phyloP scores from a whole-genome alignment of 1,139 yeast species.

The Kluyveromyces sp. region DNA sequence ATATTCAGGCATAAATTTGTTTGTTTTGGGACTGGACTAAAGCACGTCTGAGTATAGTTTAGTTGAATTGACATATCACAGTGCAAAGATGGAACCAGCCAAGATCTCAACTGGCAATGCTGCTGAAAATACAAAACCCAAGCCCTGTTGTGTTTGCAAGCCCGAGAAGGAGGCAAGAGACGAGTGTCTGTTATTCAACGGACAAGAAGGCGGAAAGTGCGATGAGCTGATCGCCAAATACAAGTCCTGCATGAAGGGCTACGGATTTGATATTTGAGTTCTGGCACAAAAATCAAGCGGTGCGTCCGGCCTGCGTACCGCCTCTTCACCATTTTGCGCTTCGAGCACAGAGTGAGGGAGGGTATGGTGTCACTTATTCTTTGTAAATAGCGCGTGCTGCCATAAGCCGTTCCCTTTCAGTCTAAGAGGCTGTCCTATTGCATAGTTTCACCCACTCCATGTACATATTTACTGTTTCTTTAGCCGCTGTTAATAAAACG shows the following conservation, averaged over 20 bases:
- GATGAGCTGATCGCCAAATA: constrained; percentile 61
- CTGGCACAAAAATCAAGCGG: too few relatives aligned
- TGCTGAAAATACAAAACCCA: constrained; percentile 46
- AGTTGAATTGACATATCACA: neutral
- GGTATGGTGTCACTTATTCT: neutral
- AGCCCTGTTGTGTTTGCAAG: constrained; percentile 95
- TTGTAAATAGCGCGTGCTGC: neutral
- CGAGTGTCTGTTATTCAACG: constrained; percentile 76
- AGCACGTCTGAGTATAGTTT: neutral
- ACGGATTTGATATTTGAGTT: constrained; percentile 54
- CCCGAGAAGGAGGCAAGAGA: constrained; percentile 80
- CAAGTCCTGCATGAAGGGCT: constrained; percentile 87
- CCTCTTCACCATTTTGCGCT: too few relatives aligned
- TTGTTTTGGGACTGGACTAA: neutral
- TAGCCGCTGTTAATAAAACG: neutral
- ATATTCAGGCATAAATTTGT: too few relatives aligned
- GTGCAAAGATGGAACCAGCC: neutral
- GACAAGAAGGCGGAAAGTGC: constrained; percentile 82
- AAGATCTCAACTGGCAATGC: constrained; percentile 1
- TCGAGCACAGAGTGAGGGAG: neutral
- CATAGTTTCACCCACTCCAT: neutral
- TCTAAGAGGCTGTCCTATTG: neutral
- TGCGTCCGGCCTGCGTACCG: too few relatives aligned
- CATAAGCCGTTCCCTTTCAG: too few relatives aligned
- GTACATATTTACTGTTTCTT: neutral